phyloP scores from a whole-genome alignment of 805 yeast genomes.

The Kregervanrija pseudodelftensis region DNA sequence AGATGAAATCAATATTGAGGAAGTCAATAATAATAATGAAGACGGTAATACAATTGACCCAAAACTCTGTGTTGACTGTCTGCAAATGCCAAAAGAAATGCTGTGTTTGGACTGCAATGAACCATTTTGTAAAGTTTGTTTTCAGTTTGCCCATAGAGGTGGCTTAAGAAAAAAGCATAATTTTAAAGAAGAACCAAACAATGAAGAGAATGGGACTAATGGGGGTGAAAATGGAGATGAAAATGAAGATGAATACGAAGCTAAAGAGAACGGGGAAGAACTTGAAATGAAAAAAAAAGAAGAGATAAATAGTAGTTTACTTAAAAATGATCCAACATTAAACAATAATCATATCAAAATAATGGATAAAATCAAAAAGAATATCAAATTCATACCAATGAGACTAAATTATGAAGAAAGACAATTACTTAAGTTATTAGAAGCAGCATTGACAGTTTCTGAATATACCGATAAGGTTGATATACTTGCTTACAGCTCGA shows the following conservation, averaged over 20 bases:
- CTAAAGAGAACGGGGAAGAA: conserved; percentile 5
- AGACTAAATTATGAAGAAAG: conserved; percentile 64
- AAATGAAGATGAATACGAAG: conserved; percentile 7
- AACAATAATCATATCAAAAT: conserved; percentile 12
- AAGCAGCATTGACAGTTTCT: conserved; percentile 71
- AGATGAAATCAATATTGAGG: conserved; percentile 8
- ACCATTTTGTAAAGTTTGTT: conserved; percentile 63
- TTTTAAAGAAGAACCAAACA: conserved; percentile 17
- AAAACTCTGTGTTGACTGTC: conserved; percentile 59
- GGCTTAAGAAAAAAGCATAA: conserved; percentile 51
- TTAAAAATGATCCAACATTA: conserved; percentile 1
- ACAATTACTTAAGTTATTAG: conserved; percentile 55
- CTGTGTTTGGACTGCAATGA: conserved; percentile 59
- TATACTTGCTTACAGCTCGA: conserved; percentile 56
- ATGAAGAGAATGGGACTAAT: conserved; percentile 9
- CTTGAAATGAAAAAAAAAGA: conserved; percentile 12
- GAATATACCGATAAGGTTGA: conserved; percentile 79
- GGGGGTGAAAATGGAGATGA: conserved; percentile 14
- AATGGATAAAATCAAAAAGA: conserved; percentile 33
- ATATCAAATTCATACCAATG: conserved; percentile 57
- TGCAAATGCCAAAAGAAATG: conserved; percentile 64
- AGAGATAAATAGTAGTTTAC: conserved; percentile 1
- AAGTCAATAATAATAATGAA: background rate
- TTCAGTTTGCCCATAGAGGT: conserved; percentile 58
- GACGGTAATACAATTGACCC: conserved; percentile 20